Evolutionary conservation across 768 basidiomycete species (phyloP).

Genomic region (Tricholoma sp.): DNA sequence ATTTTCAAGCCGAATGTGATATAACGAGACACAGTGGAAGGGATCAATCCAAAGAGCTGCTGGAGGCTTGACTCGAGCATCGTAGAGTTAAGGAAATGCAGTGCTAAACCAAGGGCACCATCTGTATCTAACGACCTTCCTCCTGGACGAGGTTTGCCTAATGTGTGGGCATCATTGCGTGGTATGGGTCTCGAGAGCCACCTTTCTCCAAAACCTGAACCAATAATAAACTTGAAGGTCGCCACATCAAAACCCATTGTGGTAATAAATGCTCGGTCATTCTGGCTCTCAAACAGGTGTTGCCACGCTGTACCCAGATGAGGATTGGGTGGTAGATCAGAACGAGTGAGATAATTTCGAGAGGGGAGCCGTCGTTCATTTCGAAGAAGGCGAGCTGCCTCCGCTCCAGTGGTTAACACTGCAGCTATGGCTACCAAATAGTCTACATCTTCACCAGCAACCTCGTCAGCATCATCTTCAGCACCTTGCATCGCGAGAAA

Average conservation of each 20-base stretch:
- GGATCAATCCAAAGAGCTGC: neutral
- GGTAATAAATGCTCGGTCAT: conserved; percentile 32
- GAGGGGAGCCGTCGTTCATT: conserved; percentile 3
- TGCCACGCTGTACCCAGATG: conserved; percentile 29
- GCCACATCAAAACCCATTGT: conserved; percentile 24
- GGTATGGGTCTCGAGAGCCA: conserved; percentile 7
- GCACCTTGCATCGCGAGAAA: neutral
- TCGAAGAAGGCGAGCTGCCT: conserved; percentile 3
- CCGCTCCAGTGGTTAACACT: neutral
- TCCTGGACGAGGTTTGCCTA: conserved; percentile 19
- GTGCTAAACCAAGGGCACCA: conserved; percentile 35
- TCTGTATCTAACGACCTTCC: conserved; percentile 29
- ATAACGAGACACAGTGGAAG: too few relatives aligned
- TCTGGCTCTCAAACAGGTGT: conserved; percentile 19
- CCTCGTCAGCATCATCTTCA: neutral
- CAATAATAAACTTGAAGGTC: conserved; percentile 30
- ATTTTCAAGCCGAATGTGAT: too few relatives aligned
- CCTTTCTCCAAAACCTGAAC: conserved; percentile 23
- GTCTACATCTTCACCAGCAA: neutral
- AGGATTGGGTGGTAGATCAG: conserved; percentile 27
- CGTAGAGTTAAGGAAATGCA: conserved; percentile 36
- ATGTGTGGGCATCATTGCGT: too few relatives aligned
- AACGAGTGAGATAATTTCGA: conserved; percentile 21
- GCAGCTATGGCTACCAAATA: neutral
- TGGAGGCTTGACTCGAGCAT: conserved; percentile 19